phyloP scores from a whole-genome alignment of 2,329 filamentous ascomycete genomes.

The Simplicillium aogashimaense region DNA sequence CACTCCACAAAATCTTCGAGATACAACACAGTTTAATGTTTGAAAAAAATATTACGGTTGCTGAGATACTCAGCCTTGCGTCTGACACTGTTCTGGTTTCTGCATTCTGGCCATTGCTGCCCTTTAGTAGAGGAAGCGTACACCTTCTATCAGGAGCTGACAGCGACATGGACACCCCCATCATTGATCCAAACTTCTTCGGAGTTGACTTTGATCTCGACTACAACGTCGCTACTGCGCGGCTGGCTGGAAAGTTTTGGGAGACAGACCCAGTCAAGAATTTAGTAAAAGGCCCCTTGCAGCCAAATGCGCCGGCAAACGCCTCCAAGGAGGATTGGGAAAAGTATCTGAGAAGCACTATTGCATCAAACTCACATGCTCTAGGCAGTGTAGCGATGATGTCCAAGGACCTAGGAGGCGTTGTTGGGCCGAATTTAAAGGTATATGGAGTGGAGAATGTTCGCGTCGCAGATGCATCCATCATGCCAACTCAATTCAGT shows the following conservation, averaged over 20 bases:
- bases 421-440: constrained; percentile 1
- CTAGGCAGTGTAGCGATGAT: constrained; percentile 3
- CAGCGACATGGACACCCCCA: constrained; percentile 21
- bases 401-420: constrained; percentile 5
- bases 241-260: constrained; percentile 20
- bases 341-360: constrained; percentile 8
- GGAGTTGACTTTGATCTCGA: constrained; percentile 24
- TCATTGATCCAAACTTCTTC: constrained; percentile 25
- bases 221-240: constrained; percentile 16
- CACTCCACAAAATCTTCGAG: constrained; percentile 28
- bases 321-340: constrained; percentile 18
- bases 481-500: constrained; percentile 7
- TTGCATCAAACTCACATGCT: constrained; percentile 5
- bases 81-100: constrained; percentile 21
- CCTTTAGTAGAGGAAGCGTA: constrained; percentile 28
- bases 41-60: constrained; percentile 29
- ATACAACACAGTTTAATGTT: constrained; percentile 40
- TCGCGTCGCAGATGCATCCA: constrained; percentile 7
- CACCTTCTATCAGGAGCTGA: constrained; percentile 22
- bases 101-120: constrained; percentile 25
- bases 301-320: constrained; percentile 16
- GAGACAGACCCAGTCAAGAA: constrained; percentile 15
- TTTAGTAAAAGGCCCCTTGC: constrained; percentile 9
- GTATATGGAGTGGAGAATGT: constrained; percentile 6
- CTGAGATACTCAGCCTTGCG: constrained; percentile 31